Percentiles rank a stretch among this genome's conserved stretches.
These are phyloP conservation scores for Sapria himalayana DNA, from an alignment of 345 rosid genomes.

Conservation along the genomic window DNA sequence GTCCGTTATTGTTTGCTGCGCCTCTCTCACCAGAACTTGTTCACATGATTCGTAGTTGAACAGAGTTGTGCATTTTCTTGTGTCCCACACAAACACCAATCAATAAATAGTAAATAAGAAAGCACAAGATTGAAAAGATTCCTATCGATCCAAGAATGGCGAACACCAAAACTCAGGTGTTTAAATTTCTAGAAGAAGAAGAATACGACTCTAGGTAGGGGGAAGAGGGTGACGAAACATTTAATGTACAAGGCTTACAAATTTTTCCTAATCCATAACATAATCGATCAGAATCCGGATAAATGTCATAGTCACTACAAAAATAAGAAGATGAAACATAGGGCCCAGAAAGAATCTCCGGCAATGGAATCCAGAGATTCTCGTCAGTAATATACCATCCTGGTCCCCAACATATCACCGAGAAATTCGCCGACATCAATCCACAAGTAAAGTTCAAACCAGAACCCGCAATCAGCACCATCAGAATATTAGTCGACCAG, in stretches of 20 bases:
- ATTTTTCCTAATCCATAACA: constrained; percentile 39
- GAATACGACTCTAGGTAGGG: constrained; percentile 9
- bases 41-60: constrained; percentile 71
- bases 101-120: constrained; percentile 50
- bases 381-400: constrained; percentile 20
- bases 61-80: constrained; percentile 80
- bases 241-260: constrained; percentile 21
- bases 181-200: constrained; percentile 19
- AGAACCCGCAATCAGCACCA: too few relatives aligned
- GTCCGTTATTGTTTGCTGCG: constrained; percentile 28
- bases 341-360: constrained; percentile 44
- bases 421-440: constrained; percentile 17
- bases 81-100: constrained; percentile 54
- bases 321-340: constrained; percentile 33
- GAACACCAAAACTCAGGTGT: constrained; percentile 44
- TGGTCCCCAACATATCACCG: constrained; percentile 58
- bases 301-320: constrained; percentile 25
- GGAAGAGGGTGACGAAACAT: neutral
- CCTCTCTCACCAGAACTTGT: constrained; percentile 17
- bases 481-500: too few relatives aligned
- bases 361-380: constrained; percentile 15
- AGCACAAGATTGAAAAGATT: constrained; percentile 33
- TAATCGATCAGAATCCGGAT: constrained; percentile 18
- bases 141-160: constrained; percentile 64
- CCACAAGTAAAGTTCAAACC: constrained; percentile 61